Evolutionary conservation across 2,329 filamentous ascomycete species (phyloP).

Genomic region (Fusarium mangiferae): DNA sequence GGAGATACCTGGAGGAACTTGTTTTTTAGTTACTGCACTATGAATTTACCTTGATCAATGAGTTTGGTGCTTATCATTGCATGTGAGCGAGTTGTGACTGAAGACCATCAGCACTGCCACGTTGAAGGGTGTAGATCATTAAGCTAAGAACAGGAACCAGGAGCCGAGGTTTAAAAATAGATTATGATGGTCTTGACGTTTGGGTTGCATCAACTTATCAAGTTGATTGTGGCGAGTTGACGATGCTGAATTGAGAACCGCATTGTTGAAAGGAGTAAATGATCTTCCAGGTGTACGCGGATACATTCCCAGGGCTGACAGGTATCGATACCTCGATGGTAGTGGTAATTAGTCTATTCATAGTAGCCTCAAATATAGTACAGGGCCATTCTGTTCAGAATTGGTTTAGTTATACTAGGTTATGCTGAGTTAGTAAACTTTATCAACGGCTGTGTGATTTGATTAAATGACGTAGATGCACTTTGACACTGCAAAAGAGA

Average conservation of each 20-base stretch:
- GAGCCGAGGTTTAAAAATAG: constrained; percentile 22
- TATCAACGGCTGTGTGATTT: neutral
- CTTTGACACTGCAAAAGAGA: neutral
- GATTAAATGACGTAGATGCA: constrained; percentile 6
- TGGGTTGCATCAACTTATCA: neutral
- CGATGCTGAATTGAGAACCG: neutral
- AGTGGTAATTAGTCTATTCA: neutral
- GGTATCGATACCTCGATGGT: neutral
- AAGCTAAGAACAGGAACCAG: neutral
- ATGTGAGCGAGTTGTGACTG: neutral
- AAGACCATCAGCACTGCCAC: constrained; percentile 16
- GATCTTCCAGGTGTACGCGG: neutral
- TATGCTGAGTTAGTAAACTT: neutral
- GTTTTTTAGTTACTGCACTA: neutral
- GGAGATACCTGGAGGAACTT: constrained; percentile 27
- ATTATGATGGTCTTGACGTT: constrained; percentile 2
- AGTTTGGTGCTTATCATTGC: neutral
- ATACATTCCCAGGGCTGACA: neutral
- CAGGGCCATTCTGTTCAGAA: neutral
- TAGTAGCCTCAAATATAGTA: neutral
- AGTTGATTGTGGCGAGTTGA: neutral
- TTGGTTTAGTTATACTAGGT: neutral
- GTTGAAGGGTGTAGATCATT: constrained; percentile 1
- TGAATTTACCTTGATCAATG: neutral
- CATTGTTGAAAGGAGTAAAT: neutral